Evolutionary conservation across 148 eudicot genomes (phyloP).

Genomic region (Polygonum maritimum): DNA sequence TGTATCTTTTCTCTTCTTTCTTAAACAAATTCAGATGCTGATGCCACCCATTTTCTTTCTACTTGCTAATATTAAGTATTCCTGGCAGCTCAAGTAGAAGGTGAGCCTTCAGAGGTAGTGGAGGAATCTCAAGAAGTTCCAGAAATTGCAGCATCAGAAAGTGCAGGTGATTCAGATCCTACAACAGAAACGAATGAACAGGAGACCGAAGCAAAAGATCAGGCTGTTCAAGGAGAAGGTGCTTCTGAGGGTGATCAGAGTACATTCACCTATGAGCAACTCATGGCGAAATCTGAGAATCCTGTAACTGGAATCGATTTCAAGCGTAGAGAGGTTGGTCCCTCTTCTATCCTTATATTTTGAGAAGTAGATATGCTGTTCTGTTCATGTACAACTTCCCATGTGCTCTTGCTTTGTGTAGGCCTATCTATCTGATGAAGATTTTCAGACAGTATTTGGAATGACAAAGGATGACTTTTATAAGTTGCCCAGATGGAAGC

Average conservation of each 20-base stretch:
- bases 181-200: conserved; percentile 33
- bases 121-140: conserved; percentile 42
- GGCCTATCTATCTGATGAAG: conserved; percentile 91
- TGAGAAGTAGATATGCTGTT: not conserved
- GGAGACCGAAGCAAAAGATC: conserved; percentile 41
- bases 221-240: conserved; percentile 44
- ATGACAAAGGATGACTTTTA: conserved; percentile 68
- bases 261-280: conserved; percentile 71
- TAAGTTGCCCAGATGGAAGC: conserved; percentile 95
- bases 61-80: not conserved
- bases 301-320: conserved; percentile 95
- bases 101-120: conserved; percentile 29
- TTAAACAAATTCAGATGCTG: not conserved
- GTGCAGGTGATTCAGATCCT: conserved; percentile 13
- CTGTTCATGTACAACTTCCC: not conserved
- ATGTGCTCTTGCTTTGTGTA: conserved; percentile 18
- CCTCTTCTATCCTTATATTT: not conserved
- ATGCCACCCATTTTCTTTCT: not conserved
- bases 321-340: conserved; percentile 90
- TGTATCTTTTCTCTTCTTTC: not conserved
- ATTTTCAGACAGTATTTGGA: conserved; percentile 61
- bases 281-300: conserved; percentile 71
- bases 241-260: conserved; percentile 40
- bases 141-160: conserved; percentile 23
- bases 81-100: conserved; percentile 33